phyloP scores from a whole-genome alignment of 2,329 filamentous ascomycete genomes.

The Pseudonectria foliicola region DNA sequence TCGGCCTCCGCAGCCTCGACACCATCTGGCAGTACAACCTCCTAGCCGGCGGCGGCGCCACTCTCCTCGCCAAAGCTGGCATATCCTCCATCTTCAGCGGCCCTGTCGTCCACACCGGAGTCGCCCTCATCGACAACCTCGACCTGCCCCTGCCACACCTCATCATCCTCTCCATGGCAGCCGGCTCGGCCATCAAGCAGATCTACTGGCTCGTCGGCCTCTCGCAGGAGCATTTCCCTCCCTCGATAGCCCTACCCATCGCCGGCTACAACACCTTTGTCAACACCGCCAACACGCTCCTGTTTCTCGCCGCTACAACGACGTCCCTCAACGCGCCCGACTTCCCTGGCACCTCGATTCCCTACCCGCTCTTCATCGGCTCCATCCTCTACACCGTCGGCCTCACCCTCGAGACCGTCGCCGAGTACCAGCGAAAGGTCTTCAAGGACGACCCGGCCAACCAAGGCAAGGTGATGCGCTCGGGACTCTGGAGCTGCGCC shows the following conservation, averaged over 20 bases:
- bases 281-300: slow-evolving; percentile 49
- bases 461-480: slow-evolving; percentile 30
- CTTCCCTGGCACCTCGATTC: slow-evolving; percentile 13
- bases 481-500: slow-evolving; percentile 32
- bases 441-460: slow-evolving; percentile 33
- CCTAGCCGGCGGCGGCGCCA: slow-evolving; percentile 29
- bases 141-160: slow-evolving; percentile 43
- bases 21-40: slow-evolving; percentile 26
- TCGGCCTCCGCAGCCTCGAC: slow-evolving; percentile 31
- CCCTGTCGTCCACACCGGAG: slow-evolving; percentile 26
- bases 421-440: slow-evolving; percentile 47
- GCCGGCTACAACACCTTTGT: slow-evolving; percentile 44
- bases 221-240: slow-evolving; percentile 43
- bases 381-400: slow-evolving; percentile 42
- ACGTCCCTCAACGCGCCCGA: slow-evolving; percentile 26
- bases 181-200: slow-evolving; percentile 47
- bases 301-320: slow-evolving; percentile 43
- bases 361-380: slow-evolving; percentile 37
- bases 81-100: slow-evolving; percentile 33
- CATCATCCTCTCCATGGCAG: slow-evolving; percentile 45
- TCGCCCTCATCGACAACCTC: slow-evolving; percentile 29
- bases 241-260: slow-evolving; percentile 35
- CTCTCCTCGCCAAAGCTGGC: slow-evolving; percentile 40
- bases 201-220: slow-evolving; percentile 44
- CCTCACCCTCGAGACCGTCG: slow-evolving; percentile 44